Evolutionary conservation across 805 yeast genomes (phyloP), one percentile per base, ranked within the genome.

Genomic region (Vanderwaltozyma tropicalis): DNA sequence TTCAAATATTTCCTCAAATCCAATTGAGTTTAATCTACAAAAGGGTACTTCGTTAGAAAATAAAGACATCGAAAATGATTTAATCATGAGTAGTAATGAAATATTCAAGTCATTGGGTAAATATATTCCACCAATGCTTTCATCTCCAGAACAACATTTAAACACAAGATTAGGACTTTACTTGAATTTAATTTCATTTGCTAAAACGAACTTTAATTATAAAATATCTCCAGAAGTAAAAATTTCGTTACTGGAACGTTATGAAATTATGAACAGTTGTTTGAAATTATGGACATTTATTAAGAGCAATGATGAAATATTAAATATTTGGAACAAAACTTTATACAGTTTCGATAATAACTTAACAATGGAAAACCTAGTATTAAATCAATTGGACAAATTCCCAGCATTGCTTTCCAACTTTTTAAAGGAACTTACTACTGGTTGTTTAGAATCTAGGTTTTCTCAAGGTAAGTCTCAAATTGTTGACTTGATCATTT

Each of bases 101-200:
- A 69, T 88, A 9, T 50, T 81, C 22, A 51, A 59, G 15, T 74
- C 85, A 4, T 61, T 62, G 1, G 76, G 84, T 0, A 59, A 64
- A 5, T 79, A 76, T 45, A 61, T 80, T 15, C 78, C 85, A 3
- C 65, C 72, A 3, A 58, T 68, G 30, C 58, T 71, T 10, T 68
- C 77, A 1, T 67, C 78, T 2, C 47, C 77, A 10, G 64, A 61
- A 8, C 71, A 68, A 14, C 78, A 74, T 40, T 62, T 84, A 27
- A 58, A 55, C 4, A 57, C 69, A 37, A 71, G 94, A 37, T 57
- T 66, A 3, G 50, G 59, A 5, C 65, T 69, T 35, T 61, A 67
- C 34, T 58, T 61, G 37, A 64, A 62, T 37, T 62, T 82, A 14
- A 62, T 76, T 10, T 49, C 50, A 2, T 79, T 66, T 43, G 56